Evolutionary conservation across 495 filamentous ascomycete species (phyloP).

Genomic region (Achaetomiella virescens): DNA sequence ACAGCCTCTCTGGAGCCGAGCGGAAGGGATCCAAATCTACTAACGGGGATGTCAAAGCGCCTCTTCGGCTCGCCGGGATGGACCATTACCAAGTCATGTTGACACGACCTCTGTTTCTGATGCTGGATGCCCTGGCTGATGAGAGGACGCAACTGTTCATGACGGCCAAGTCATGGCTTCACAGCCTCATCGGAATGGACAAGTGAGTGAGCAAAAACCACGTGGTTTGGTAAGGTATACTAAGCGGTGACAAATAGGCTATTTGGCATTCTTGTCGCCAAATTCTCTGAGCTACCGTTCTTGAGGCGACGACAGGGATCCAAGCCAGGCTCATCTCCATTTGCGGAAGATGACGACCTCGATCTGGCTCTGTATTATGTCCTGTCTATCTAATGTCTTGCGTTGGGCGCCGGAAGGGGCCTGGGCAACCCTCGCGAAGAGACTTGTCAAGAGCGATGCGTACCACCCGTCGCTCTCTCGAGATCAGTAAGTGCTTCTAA

Average conservation of each 20-base stretch:
- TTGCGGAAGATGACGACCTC: constrained; percentile 55
- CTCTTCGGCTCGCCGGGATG: constrained; percentile 42
- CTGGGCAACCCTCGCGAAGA: constrained; percentile 55
- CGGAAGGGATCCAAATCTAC: constrained; percentile 43
- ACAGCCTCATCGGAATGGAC: constrained; percentile 61
- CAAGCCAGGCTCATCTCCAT: constrained; percentile 9
- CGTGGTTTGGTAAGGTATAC: neutral
- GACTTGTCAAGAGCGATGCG: constrained; percentile 34
- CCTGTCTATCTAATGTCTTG: constrained; percentile 63
- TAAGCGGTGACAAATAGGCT: constrained; percentile 33
- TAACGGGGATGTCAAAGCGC: constrained; percentile 44
- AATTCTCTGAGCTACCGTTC: constrained; percentile 49
- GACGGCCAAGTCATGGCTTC: constrained; percentile 75
- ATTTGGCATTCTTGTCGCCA: constrained; percentile 50
- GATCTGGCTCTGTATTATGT: constrained; percentile 75
- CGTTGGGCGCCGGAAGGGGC: constrained; percentile 53
- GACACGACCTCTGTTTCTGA: constrained; percentile 71
- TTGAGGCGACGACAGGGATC: constrained; percentile 34
- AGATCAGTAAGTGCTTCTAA: constrained; percentile 37
- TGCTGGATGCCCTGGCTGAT: constrained; percentile 72
- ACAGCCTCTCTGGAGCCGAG: constrained; percentile 43
- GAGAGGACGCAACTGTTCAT: constrained; percentile 67
- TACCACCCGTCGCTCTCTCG: constrained; percentile 30
- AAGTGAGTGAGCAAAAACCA: constrained; percentile 36
- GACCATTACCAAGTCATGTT: constrained; percentile 63